These are phyloP conservation scores for Coniferiporia sulphurascens DNA, from an alignment of 1,284 basidiomycete genomes.

Conservation along the genomic window DNA sequence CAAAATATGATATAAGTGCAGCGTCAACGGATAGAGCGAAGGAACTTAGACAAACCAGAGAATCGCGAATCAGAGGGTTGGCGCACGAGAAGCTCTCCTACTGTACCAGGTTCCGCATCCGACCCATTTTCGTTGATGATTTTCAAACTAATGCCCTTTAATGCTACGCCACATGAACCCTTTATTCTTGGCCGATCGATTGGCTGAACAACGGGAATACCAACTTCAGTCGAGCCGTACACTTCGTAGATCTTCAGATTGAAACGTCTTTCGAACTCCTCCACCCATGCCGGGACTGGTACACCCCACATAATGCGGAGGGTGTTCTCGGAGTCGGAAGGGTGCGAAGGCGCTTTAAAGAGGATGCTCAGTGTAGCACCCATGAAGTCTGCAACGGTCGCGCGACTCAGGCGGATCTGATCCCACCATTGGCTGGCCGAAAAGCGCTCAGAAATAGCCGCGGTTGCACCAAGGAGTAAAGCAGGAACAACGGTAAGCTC, in stretches of 20 bases:
- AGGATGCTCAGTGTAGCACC: conserved; percentile 12
- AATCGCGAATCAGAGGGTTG: not conserved
- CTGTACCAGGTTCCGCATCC: not conserved
- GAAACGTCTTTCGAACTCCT: conserved; percentile 13
- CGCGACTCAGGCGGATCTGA: conserved; percentile 3
- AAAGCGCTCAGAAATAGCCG: conserved; percentile 5
- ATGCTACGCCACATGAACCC: conserved; percentile 7
- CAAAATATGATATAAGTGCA: no score
- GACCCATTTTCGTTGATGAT: conserved; percentile 5
- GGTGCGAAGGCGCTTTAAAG: not conserved
- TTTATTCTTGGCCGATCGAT: conserved; percentile 4
- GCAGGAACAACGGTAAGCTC: conserved; percentile 10
- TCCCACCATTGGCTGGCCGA: conserved; percentile 16
- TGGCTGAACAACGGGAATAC: conserved; percentile 10
- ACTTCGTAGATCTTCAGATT: conserved; percentile 11
- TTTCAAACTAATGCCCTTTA: not conserved
- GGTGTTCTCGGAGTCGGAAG: conserved; percentile 1
- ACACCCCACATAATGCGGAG: conserved; percentile 15
- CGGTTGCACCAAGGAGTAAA: conserved; percentile 9
- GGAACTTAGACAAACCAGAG: not conserved
- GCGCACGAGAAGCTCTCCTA: conserved; percentile 9
- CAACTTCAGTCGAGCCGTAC: conserved; percentile 11
- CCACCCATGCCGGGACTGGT: conserved; percentile 11
- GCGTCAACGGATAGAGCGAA: no score
- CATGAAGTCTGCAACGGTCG: conserved; percentile 15